A percentile compares a stretch with the other conserved stretches of the same genome.
These are phyloP conservation scores for Sanghuangporus sanghuang DNA, from an alignment of 1,284 basidiomycete species.

Conservation along the genomic window DNA sequence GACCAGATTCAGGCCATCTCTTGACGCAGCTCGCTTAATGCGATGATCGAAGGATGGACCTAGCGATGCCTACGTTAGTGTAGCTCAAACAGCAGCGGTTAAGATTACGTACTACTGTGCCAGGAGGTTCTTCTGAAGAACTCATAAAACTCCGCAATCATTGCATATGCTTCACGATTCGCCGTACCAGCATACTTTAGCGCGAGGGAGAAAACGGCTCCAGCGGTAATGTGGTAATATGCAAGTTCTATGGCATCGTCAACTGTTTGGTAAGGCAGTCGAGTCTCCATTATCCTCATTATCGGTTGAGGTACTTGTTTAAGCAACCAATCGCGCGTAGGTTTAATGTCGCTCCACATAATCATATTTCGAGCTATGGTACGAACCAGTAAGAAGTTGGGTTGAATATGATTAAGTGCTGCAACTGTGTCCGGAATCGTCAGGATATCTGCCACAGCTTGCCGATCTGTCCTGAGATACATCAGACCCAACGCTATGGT, in stretches of 20 bases:
- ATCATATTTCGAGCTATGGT: conserved; percentile 79
- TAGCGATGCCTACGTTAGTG: conserved; percentile 25
- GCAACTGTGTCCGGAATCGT: conserved; percentile 77
- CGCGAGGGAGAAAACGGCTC: conserved; percentile 87
- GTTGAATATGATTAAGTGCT: conserved; percentile 81
- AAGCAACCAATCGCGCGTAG: conserved; percentile 76
- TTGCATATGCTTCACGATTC: conserved; percentile 77
- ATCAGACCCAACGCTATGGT: conserved; percentile 88
- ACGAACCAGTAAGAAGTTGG: conserved; percentile 81
- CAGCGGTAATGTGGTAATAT: conserved; percentile 85
- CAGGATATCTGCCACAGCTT: conserved; percentile 82
- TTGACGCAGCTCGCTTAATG: conserved; percentile 81
- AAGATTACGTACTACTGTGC: conserved; percentile 45
- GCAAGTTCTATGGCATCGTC: conserved; percentile 82
- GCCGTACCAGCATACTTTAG: conserved; percentile 94
- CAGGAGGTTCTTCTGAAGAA: conserved; percentile 66
- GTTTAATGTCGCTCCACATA: conserved; percentile 79
- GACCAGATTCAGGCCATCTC: conserved; percentile 85
- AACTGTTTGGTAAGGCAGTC: conserved; percentile 43
- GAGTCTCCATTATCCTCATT: conserved; percentile 48
- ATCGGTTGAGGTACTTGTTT: conserved; percentile 73
- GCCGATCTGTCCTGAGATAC: conserved; percentile 82
- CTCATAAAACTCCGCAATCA: conserved; percentile 80
- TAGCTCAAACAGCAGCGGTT: not conserved
- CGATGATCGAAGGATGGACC: conserved; percentile 78